A percentile compares a stretch with the other conserved stretches of the same genome.
Evolutionary conservation across 768 basidiomycete genomes (phyloP).

Genomic region (Ramaria sp.): DNA sequence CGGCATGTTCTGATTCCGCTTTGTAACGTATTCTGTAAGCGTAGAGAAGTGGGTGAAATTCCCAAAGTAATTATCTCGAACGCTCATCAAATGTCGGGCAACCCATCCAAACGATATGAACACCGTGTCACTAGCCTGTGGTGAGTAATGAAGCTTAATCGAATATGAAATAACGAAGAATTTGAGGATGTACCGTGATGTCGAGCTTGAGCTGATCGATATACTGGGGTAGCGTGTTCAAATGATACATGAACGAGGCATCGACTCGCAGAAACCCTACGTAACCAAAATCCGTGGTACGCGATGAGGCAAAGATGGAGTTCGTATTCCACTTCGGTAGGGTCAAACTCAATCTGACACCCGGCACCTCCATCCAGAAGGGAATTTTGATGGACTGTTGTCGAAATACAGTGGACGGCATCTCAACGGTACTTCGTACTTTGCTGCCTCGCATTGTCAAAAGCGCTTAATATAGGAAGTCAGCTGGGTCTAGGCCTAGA

Average conservation of each 20-base stretch:
- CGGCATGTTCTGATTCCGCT: constrained; percentile 42
- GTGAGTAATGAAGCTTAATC: background rate
- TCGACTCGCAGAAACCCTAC: constrained; percentile 44
- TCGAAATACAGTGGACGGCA: constrained; percentile 64
- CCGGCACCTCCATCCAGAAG: constrained; percentile 51
- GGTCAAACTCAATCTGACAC: constrained; percentile 47
- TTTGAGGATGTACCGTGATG: constrained; percentile 38
- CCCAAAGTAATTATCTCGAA: constrained; percentile 92
- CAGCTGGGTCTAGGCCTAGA: background rate
- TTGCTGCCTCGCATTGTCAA: constrained; percentile 52
- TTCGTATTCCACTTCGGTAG: constrained; percentile 89
- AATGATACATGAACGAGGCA: constrained; percentile 67
- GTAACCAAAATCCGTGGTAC: constrained; percentile 52
- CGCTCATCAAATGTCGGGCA: constrained; percentile 75
- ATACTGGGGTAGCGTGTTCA: constrained; percentile 54
- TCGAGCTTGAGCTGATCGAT: constrained; percentile 69
- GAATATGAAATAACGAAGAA: constrained; percentile 1
- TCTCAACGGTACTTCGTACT: constrained; percentile 38
- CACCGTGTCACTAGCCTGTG: constrained; percentile 40
- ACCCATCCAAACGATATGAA: constrained; percentile 82
- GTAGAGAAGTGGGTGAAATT: constrained; percentile 90
- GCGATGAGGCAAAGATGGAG: constrained; percentile 50
- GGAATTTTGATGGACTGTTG: constrained; percentile 58
- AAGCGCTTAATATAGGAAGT: constrained; percentile 42
- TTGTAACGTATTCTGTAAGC: constrained; percentile 73